Evolutionary conservation across 306 rosid genomes (phyloP).

Genomic region (Casuarina glauca): DNA sequence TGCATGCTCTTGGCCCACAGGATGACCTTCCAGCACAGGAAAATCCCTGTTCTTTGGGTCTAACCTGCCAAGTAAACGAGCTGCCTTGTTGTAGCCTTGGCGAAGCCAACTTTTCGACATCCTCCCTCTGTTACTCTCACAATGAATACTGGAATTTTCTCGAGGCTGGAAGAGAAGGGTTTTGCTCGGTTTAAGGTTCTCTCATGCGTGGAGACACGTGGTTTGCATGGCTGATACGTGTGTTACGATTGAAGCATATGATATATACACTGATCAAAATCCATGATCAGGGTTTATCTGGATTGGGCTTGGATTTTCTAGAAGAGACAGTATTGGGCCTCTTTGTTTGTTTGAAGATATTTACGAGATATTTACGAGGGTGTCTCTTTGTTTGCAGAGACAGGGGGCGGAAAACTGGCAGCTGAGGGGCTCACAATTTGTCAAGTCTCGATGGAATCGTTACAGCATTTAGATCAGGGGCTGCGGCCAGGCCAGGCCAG

Average conservation of each 20-base stretch:
- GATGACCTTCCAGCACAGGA: constrained; percentile 33
- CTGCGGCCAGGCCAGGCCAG: not conserved
- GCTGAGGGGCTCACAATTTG: not conserved
- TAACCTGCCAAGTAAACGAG: constrained; percentile 17
- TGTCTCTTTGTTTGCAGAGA: not conserved
- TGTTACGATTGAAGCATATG: not conserved
- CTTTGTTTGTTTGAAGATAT: no score
- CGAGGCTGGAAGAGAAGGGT: not conserved
- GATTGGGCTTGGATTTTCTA: no score
- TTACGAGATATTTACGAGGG: not conserved
- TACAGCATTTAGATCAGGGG: not conserved
- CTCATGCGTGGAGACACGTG: not conserved
- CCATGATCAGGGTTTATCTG: no score
- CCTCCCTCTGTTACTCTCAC: not conserved
- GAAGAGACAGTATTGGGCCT: not conserved
- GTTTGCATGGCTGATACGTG: not conserved
- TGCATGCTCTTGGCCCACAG: constrained; percentile 33
- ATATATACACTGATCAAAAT: no score
- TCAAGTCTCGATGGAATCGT: not conserved
- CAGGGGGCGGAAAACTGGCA: not conserved
- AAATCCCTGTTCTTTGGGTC: constrained; percentile 27
- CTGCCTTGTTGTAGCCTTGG: constrained; percentile 30
- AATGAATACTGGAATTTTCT: not conserved
- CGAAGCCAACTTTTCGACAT: constrained; percentile 36
- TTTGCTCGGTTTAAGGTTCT: not conserved